A percentile compares a stretch with the other conserved stretches of the same genome.
These are phyloP conservation scores for Auricularia sp. DNA, from an alignment of 768 basidiomycete species.

Conservation along the genomic window DNA sequence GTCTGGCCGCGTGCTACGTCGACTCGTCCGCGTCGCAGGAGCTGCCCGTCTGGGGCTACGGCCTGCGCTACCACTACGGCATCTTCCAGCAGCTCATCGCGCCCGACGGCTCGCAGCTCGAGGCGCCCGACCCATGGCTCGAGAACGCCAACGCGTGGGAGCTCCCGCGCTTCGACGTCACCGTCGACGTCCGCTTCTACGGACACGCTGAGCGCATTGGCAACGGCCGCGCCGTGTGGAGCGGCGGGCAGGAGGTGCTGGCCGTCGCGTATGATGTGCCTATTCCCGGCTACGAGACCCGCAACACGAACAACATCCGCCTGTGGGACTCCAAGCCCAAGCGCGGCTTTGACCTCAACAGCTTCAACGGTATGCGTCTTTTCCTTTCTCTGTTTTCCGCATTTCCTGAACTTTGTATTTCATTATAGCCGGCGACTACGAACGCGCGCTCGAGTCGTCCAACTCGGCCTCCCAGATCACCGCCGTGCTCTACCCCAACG, in stretches of 20 bases:
- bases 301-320: slow-evolving; percentile 80
- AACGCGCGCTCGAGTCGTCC: slow-evolving; percentile 75
- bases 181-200: slow-evolving; percentile 81
- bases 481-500: slow-evolving; percentile 91
- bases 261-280: slow-evolving; percentile 93
- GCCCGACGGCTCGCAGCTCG: slow-evolving; percentile 67
- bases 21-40: slow-evolving; percentile 87
- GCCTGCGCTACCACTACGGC: slow-evolving; percentile 85
- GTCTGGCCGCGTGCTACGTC: slow-evolving; percentile 94
- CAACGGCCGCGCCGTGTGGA: slow-evolving; percentile 57
- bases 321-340: slow-evolving; percentile 56
- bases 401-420: neutral
- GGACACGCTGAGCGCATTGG: slow-evolving; percentile 67
- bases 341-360: slow-evolving; percentile 82
- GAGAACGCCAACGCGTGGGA: slow-evolving; percentile 86
- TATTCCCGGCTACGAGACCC: slow-evolving; percentile 75
- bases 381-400: too few species aligned
- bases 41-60: slow-evolving; percentile 93
- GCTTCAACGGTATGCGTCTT: neutral
- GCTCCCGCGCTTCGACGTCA: slow-evolving; percentile 75
- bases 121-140: slow-evolving; percentile 91
- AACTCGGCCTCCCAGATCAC: slow-evolving; percentile 92
- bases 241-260: slow-evolving; percentile 87
- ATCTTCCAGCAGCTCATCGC: slow-evolving; percentile 93
- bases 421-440: slow-evolving; percentile 77